Base-by-base conservation (phyloP, 345 rosid genomes). In the Draba incana region DNA sequence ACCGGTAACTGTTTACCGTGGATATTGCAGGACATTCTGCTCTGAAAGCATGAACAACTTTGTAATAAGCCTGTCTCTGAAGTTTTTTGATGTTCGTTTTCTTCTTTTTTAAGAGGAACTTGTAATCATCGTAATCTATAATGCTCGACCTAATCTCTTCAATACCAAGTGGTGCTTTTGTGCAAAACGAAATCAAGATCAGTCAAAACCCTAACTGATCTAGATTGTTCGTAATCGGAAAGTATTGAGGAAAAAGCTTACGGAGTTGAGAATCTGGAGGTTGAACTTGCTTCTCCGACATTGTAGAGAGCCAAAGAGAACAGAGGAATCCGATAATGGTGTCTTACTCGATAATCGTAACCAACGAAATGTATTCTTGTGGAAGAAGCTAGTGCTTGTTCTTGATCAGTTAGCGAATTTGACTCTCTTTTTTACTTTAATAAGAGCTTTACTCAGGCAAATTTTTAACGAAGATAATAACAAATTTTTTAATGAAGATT, bases 11-110 rank as follows among this genome's bases (percentile, higher is more conserved):
- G 33, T 57, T 48, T 74, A 74, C 77, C 10, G 4, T 47, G 25
- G 77, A 43, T 8, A 59, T 44, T 35, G 24, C 2, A 14, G 15
- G 27, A 50, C 54, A 48, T 47, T 66, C 77, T 15, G 68, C 68
- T 0, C 0, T 7, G 43, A 74, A 67, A 27, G 63, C 78, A 3
- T 9, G 25, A 6, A 67, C 57, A 67, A 67, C 73, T 2, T 43
- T 2, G 45, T 0, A 52, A 62, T 52, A 67, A 53, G 73, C 73
- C 1, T 9, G 4, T 12, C 0, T 2, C 49, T 61, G n/a, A 44
- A 74, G 57, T 30, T 7, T 1, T 5, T 4, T 6, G 23, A 20
- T 20, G 20, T 20, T 20, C 20, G 20, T 20, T 2, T 20, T 51
- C 37, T 5, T 1, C 66, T 44, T 43, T 41, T 20, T 20, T 20